phyloP scores from a whole-genome alignment of 192 early-diverging fungal species.

The Funneliformis mosseae region DNA sequence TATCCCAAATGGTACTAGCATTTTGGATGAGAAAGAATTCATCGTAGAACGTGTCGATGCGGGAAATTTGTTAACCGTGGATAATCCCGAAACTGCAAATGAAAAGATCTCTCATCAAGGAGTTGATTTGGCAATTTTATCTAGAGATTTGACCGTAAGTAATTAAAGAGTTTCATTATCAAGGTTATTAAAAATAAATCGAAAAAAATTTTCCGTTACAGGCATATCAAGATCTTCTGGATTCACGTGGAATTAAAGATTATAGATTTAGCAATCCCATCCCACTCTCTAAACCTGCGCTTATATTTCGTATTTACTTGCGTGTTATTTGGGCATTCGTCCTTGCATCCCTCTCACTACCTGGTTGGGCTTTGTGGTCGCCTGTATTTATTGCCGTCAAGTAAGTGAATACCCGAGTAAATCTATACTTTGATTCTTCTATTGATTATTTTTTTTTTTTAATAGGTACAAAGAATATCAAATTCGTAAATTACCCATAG shows the following conservation, averaged over 20 bases:
- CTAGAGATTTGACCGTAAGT: conserved; percentile 6
- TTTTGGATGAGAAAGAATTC: neutral
- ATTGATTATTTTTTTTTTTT: neutral
- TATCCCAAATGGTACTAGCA: neutral
- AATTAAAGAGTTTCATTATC: neutral
- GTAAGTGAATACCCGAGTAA: conserved; percentile 14
- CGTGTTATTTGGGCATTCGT: conserved; percentile 37
- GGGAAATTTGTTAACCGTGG: neutral
- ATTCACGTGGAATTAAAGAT: conserved; percentile 45
- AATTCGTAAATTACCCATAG: conserved; percentile 41
- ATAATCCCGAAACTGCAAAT: neutral
- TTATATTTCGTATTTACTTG: conserved; percentile 35
- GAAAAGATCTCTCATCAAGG: neutral
- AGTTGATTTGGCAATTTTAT: neutral
- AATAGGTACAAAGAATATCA: conserved; percentile 43
- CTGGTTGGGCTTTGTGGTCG: conserved; percentile 40
- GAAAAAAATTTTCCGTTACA: conserved; percentile 5
- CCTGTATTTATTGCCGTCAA: conserved; percentile 45
- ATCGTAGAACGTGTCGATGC: conserved; percentile 4
- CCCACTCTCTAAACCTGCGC: conserved; percentile 27
- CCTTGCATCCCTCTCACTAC: conserved; percentile 37
- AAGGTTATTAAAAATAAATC: neutral
- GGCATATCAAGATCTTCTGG: conserved; percentile 47
- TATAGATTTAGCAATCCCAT: conserved; percentile 42
- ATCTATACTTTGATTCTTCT: neutral